Base-by-base conservation (phyloP, 805 yeast genomes). In the Pichia rugopelliculosa region DNA sequence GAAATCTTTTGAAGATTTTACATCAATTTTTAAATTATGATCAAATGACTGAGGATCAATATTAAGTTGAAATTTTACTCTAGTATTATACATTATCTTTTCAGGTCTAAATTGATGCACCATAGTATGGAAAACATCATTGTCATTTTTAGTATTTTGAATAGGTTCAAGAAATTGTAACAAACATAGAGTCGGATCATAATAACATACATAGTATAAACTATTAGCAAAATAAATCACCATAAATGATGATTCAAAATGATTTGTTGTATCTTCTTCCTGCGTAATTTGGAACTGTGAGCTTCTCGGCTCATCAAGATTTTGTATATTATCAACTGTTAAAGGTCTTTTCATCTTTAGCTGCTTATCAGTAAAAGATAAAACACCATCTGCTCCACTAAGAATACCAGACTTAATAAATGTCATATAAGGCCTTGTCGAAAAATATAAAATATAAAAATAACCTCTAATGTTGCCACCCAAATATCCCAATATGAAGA, bases 1-100 rank as follows among this genome's bases (percentile, higher is more conserved):
- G 34, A 56, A 56, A 7, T 54, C 53, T 18, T 49, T 54, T 0
- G 48, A 25, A 2, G 58, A 22, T 33, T 49, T 52, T 1, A 51
- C 44, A 11, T 52, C 53, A 17, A 54, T 18, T 17, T 30, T 47
- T 27, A 39, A 17, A 4, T n/a, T 10, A 9, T 37, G n/a, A 8
- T 39, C 23, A 6, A 38, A 4, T 15, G 23, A 1, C 6, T 12
- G 20, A 23, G 25, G 22, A 39, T 25, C 20, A 2, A 26, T 1
- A 12, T 15, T 20, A 9, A 37, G 15, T 11, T 27, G 18, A n/a
- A 38, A 20, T n/a, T 46, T 41, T 1, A 39, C 42, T 36, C 40
- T 48, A 17, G 36, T 49, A 22, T 48, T 52, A 17, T 54, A 53
- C 1, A 52, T 39, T 9, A 53, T 4, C 4, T 41, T 22, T 9